Percentiles rank a stretch among this genome's conserved stretches.
Conservation (phyloP, 345 rosid species). For the Brassica carinata region DNA sequence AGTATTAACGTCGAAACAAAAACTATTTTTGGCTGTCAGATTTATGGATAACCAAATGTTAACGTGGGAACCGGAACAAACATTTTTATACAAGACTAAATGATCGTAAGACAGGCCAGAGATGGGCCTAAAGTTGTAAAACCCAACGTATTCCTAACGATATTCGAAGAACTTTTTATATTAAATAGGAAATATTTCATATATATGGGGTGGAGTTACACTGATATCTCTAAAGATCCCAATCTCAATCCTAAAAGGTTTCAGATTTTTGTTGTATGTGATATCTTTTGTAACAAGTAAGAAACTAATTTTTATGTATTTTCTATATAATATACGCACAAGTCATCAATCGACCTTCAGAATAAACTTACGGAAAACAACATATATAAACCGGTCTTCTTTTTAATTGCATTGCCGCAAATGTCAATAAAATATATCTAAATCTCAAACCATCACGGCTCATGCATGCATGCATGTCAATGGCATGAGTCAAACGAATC, state of each 20-base stretch:
- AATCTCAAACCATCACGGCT: not conserved
- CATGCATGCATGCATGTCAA: not conserved
- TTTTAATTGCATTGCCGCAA: not conserved
- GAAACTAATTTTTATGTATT: not conserved
- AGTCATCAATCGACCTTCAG: not conserved
- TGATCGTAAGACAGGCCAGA: not conserved
- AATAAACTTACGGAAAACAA: not conserved
- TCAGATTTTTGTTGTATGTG: not conserved
- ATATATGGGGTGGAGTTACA: not conserved
- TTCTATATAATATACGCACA: not conserved
- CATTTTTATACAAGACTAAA: not conserved
- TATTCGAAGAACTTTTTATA: too few relatives aligned
- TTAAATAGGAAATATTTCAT: not conserved
- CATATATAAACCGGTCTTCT: not conserved
- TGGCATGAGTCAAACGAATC: not conserved
- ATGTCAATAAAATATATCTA: not conserved
- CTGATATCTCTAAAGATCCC: not conserved
- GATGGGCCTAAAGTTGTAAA: not conserved
- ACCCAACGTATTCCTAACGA: not conserved
- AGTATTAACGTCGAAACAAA: not conserved
- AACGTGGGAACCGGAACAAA: constrained; percentile 1
- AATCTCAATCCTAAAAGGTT: not conserved
- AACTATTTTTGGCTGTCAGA: not conserved
- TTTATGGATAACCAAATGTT: constrained; percentile 8
- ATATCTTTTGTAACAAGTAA: not conserved